These are phyloP conservation scores for carrot (Daucus carota) DNA, from an alignment of 129 eudicot genomes.

Conservation along the genomic window DH1_v3.0 NC_030385.2:43752001-43752500, in stretches of 20 bases:
- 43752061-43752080: not conserved
- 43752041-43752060: not conserved
- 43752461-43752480: slow-evolving; percentile 22
- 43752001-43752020: not conserved
- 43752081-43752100: too few relatives aligned
- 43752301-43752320: slow-evolving; percentile 7
- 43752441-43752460: slow-evolving; percentile 19
- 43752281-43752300: not conserved
- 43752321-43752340: slow-evolving; percentile 9
- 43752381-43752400: not conserved
- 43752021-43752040: not conserved
- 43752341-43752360: slow-evolving; percentile 9
- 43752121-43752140: not conserved
- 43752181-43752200: not conserved
- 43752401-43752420: slow-evolving; percentile 35
- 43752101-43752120: not conserved
- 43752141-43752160: not conserved
- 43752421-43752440: slow-evolving; percentile 23
- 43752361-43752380: slow-evolving; percentile 25
- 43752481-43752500: slow-evolving; percentile 32
- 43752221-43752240: not conserved
- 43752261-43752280: not conserved
- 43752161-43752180: not conserved
- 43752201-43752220: not conserved
- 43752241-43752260: not conserved